Percentiles rank a stretch among this genome's conserved stretches.
Conservation (phyloP, 202 grass and related monocot species). For the Schoenoplectus triqueter region DNA sequence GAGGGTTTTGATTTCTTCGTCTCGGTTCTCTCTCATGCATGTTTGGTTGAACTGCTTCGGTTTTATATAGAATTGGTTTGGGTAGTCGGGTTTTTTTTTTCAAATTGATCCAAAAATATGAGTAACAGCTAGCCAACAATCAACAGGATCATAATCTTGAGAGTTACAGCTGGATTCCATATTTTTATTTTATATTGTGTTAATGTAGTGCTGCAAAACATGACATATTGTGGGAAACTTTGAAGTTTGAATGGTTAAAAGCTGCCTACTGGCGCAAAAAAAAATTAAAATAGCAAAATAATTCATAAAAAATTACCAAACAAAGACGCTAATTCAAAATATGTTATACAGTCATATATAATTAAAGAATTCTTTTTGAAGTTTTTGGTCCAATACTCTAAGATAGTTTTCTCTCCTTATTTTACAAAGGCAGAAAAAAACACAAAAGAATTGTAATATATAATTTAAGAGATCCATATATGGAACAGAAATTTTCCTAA, state of each 20-base stretch:
- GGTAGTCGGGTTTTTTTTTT: neutral
- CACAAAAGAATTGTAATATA: neutral
- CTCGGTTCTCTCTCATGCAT: constrained; percentile 1
- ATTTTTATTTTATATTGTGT: too few species aligned
- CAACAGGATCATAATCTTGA: too few species aligned
- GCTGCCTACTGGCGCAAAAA: too few species aligned
- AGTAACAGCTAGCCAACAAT: neutral
- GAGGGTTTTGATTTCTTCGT: neutral
- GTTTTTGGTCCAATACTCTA: neutral
- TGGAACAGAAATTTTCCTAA: neutral
- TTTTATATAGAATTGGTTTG: constrained; percentile 36
- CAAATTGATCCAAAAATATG: neutral
- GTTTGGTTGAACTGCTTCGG: constrained; percentile 31
- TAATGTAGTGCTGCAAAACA: too few species aligned
- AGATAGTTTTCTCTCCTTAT: neutral
- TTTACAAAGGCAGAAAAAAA: neutral
- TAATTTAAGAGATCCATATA: neutral
- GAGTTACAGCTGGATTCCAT: too few species aligned
- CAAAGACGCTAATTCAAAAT: neutral
- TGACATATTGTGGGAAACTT: too few species aligned
- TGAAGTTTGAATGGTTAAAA: too few species aligned
- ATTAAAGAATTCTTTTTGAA: neutral
- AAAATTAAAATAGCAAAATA: too few species aligned
- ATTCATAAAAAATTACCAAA: neutral
- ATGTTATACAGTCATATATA: neutral